Evolutionary conservation across 176 grass and related monocot genomes (phyloP), one percentile per base, ranked within the genome.

Genomic region (Metroxylon sagu): DNA sequence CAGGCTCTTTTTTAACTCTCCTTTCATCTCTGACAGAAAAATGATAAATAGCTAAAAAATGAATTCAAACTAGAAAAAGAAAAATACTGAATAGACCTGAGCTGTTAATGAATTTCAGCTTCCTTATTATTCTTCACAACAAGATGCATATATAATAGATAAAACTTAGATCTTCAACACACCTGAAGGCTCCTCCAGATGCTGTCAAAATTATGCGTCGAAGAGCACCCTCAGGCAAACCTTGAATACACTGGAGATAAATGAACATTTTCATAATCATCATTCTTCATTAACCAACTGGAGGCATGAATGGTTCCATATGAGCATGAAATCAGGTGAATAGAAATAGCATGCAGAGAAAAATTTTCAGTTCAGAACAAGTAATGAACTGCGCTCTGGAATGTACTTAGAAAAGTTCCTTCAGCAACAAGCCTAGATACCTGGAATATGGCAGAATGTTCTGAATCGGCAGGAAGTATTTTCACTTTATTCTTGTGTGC

Each of bases 371-470:
- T 35, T 35, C 31, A 35, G 6, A 35, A 35, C 6, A 6, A 35
- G 6, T 8, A 35, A 35, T 35, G 31, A 35, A 35, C 31, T 35
- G 31, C 31, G 8, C 6, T 35, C 31, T 35, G 35, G 35, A 43
- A 43, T 43, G 8, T 43, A 8, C 7, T 14, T 43, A 43, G 35
- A 43, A 43, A 43, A 43, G 35, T 14, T 21, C 25, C 30, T 19
- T 31, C 28, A 19, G 17, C 18, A 50, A 68, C 50, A 10, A 25
- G 61, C 25, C 39, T 27, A n/a, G 59, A 23, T 88, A 98, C 93
- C 93, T 98, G 93, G 69, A 98, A 98, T 80, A 98, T 92, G 48
- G 93, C 93, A 73, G 87, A 92, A 75, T 98, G 93, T 68, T 98
- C 93, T 67, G 93, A 98, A 98, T 98, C 93, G 68, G 93, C 93